Conservation (phyloP, 768 basidiomycete species). For the Roridomyces roridus region DNA sequence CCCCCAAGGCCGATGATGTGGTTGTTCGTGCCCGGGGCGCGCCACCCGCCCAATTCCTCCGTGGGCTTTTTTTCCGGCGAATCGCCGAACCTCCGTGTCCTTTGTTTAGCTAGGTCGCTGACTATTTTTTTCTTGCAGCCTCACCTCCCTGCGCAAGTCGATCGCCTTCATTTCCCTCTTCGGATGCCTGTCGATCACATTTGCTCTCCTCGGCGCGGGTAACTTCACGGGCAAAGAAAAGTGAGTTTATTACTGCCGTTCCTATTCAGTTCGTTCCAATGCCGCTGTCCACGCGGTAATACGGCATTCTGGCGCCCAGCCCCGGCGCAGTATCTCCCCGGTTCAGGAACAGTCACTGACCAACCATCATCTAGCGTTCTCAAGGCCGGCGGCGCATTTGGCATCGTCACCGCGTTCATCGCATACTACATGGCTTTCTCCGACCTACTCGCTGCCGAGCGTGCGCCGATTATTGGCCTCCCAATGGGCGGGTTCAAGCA, state of each 20-base stretch:
- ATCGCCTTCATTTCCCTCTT: constrained; percentile 30
- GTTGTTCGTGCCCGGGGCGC: too few species aligned
- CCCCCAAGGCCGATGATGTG: not conserved
- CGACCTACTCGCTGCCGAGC: constrained; percentile 37
- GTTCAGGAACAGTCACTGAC: too few species aligned
- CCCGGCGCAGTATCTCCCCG: too few species aligned
- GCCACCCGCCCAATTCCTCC: too few species aligned
- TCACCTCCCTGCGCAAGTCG: constrained; percentile 30
- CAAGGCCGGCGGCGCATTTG: constrained; percentile 36
- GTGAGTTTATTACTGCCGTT: constrained; percentile 20
- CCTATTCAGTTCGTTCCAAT: too few species aligned
- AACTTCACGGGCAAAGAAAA: constrained; percentile 23
- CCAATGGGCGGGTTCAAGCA: constrained; percentile 34
- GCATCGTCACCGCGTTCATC: constrained; percentile 37
- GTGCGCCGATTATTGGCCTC: constrained; percentile 31
- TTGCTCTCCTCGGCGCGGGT: constrained; percentile 21
- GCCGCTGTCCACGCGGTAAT: too few species aligned
- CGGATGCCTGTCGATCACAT: constrained; percentile 23
- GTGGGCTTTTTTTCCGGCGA: too few species aligned
- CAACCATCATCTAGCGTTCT: constrained; percentile 14
- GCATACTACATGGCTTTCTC: constrained; percentile 40
- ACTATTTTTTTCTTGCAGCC: constrained; percentile 14
- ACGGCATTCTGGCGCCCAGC: too few species aligned
- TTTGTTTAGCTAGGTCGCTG: not conserved
- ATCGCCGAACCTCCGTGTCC: too few species aligned